Evolutionary conservation across 2,329 filamentous ascomycete genomes (phyloP), one percentile per base, ranked within the genome.

Genomic region (Peltaster fructicola): DNA sequence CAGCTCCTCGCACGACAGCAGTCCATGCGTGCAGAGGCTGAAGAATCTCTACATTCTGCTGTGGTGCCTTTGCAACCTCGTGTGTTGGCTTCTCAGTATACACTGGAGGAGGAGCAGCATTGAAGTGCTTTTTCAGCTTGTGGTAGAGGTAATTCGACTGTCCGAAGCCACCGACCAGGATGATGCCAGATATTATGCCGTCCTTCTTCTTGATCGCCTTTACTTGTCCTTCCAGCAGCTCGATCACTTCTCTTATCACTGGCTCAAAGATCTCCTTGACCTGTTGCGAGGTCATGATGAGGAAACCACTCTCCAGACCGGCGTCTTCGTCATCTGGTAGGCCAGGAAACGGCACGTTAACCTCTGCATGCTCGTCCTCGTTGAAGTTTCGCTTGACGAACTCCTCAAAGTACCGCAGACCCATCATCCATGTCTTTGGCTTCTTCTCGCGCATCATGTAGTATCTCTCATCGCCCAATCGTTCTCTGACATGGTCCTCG

Each of bases 381-480:
- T 80, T 74, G 44, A 84, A 85, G 41, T 81, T 82, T 8, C 78
- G 65, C 52, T 85, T 85, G 8, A 85, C 76, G 44, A 80, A 82
- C 43, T 84, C 76, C 40, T 85, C 78, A 48, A 81, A 85, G 43
- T 81, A 82, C 27, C 69, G 65, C 24, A 84, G 55, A 2, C 72
- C 78, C 54, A 59, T 59, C 27, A 54, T 76, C 75, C 77, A 84
- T 1, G 73, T 79, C 50, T 78, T 81, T 3, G 65, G 65, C 48
- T 81, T 81, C 51, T 77, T 78, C 25, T 66, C 48, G 44, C 77
- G 76, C 73, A 85, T 81, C 50, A 72, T 67, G 15, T 73, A 67
- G 41, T 81, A 81, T 10, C 27, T 17, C 16, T 63, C 63, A 17
- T 63, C 58, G 2, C 78, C 78, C 7, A 85, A 63, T 2, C 76